phyloP scores from a whole-genome alignment of 2,329 filamentous ascomycete species.

The Pleoardoris graminearum region DNA sequence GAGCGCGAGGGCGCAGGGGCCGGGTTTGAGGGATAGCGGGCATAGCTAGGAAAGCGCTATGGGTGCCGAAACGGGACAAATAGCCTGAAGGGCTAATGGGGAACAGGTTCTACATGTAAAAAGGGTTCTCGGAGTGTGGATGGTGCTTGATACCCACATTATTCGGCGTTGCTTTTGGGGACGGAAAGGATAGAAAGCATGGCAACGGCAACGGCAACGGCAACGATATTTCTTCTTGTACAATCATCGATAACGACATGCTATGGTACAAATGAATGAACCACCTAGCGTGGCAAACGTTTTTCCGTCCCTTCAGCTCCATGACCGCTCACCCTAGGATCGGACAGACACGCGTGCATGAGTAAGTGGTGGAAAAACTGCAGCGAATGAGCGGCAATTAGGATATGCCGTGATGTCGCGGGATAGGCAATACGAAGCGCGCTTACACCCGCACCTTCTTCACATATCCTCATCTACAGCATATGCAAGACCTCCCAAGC shows the following conservation, averaged over 20 bases:
- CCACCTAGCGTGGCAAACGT: too few species aligned
- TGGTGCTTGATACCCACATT: constrained; percentile 5
- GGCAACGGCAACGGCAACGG: neutral
- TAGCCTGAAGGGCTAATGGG: neutral
- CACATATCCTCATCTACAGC: too few species aligned
- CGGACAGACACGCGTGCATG: too few species aligned
- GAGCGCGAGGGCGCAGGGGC: constrained; percentile 12
- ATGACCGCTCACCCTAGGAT: too few species aligned
- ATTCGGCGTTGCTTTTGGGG: neutral
- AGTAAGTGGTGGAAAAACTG: too few species aligned
- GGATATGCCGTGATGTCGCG: too few species aligned
- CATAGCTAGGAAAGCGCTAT: neutral
- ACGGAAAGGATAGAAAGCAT: neutral
- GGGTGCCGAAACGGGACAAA: neutral
- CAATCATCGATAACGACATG: neutral
- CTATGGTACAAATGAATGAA: too few species aligned
- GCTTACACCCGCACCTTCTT: too few species aligned
- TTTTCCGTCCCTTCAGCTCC: too few species aligned
- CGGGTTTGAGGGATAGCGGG: neutral
- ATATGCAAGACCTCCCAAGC: too few species aligned
- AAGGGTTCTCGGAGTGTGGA: neutral
- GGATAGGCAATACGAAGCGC: too few species aligned
- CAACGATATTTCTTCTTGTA: neutral
- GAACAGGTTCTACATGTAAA: neutral
- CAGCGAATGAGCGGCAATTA: too few species aligned